Conservation (phyloP, 176 grass and related monocot species). For the Oryza meyeriana region DNA sequence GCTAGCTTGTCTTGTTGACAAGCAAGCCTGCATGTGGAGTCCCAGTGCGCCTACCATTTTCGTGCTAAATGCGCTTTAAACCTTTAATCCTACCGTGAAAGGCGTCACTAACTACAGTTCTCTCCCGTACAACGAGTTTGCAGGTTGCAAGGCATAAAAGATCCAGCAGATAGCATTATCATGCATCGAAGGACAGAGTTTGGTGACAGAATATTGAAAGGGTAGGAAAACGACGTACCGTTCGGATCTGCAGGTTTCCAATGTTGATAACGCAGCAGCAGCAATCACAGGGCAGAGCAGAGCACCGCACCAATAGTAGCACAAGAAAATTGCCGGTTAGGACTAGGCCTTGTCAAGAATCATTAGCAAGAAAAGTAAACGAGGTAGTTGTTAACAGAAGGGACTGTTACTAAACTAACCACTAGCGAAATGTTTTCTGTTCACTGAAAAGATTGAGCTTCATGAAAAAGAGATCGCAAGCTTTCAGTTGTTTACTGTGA, state of each 20-base stretch:
- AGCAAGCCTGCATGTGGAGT: neutral
- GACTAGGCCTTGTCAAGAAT: conserved; percentile 3
- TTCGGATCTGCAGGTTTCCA: conserved; percentile 54
- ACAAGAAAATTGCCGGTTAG: conserved; percentile 26
- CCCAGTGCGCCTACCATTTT: neutral
- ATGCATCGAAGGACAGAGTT: neutral
- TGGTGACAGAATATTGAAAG: neutral
- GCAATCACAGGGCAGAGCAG: conserved; percentile 4
- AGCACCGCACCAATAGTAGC: neutral
- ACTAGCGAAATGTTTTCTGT: neutral
- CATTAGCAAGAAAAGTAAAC: conserved; percentile 10
- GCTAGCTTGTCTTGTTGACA: neutral
- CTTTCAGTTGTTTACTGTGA: neutral
- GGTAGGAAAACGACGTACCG: conserved; percentile 46
- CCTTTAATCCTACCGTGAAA: neutral
- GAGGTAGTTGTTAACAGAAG: neutral
- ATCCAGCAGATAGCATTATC: neutral
- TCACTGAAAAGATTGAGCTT: neutral
- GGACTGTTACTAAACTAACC: neutral
- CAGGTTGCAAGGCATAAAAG: neutral
- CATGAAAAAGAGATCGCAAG: neutral
- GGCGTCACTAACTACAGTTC: neutral
- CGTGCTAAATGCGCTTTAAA: neutral
- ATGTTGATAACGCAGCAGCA: neutral
- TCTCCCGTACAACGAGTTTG: neutral